Evolutionary conservation across 2,329 filamentous ascomycete genomes (phyloP), one percentile per base, ranked within the genome.

Genomic region (Paraphaeosphaeria sporulosa): DNA sequence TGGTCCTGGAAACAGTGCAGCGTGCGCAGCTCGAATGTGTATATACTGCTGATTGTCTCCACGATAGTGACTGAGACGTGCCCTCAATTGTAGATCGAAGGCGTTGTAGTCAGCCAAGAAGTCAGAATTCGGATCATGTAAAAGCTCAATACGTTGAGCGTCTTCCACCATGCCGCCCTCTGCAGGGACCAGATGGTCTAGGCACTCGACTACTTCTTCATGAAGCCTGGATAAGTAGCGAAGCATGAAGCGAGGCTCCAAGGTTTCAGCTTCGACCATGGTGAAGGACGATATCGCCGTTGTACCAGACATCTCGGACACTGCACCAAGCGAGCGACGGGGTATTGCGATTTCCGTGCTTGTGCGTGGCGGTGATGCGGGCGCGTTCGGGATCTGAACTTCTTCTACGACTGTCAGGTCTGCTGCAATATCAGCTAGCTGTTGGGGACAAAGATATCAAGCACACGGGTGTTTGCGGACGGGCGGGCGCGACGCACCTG

Each of bases 281-380:
- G 81, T 82, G 57, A 81, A 80, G 2, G 81, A 80, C 0, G 81
- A 81, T 46, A 80, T 80, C 4, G 79, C 79, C 2, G 82, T 83
- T 2, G 79, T 83, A 15, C 80, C 80, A 4, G 82, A 83, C 67
- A 82, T 78, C 43, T 73, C 77, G 6, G 81, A 83, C 17, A 67
- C 65, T 27, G 70, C 74, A 25, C 75, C 76, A n/a, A 76, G 76
- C 30, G 76, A 79, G 52, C 67, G 71, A 47, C 68, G 67, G 17
- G 58, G 49, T 19, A 60, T 32, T 9, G 60, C 42, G 15, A 57
- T 38, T 38, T 64, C 61, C 49, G 58, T 56, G 25, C 57, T 55
- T 4, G 63, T 36, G 21, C 57, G 63, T 21, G 64, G 64, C n/a
- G 73, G 72, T 5, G 72, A 76, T 32, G 61, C 60, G 23, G 71